Conservation (phyloP, 2,329 filamentous ascomycete genomes). For the Colletotrichum godetiae region DNA sequence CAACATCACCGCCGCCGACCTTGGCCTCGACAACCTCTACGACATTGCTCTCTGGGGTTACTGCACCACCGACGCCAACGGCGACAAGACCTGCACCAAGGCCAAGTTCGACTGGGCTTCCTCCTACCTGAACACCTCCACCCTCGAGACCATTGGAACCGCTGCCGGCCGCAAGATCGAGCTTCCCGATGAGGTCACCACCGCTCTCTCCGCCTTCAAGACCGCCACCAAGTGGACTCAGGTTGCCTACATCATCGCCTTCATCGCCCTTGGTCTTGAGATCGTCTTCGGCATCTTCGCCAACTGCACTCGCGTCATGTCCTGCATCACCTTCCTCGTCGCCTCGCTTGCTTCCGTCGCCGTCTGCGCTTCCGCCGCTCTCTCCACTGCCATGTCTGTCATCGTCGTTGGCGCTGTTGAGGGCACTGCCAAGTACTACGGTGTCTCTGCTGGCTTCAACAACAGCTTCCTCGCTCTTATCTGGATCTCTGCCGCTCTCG, state of each 20-base stretch:
- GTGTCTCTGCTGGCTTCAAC: slow-evolving; percentile 75
- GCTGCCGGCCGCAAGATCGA: slow-evolving; percentile 65
- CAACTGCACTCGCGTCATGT: slow-evolving; percentile 84
- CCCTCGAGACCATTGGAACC: slow-evolving; percentile 64
- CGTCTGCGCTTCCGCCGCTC: slow-evolving; percentile 72
- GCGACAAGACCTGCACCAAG: slow-evolving; percentile 74
- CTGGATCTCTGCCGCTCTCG: slow-evolving; percentile 86
- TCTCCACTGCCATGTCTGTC: slow-evolving; percentile 80
- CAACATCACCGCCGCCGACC: slow-evolving; percentile 67
- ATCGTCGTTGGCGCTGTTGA: slow-evolving; percentile 78
- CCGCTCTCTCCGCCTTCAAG: slow-evolving; percentile 78
- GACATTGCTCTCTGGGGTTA: slow-evolving; percentile 88
- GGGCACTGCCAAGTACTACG: slow-evolving; percentile 75
- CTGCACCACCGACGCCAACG: slow-evolving; percentile 73
- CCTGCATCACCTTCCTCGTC: slow-evolving; percentile 84
- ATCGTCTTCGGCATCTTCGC: slow-evolving; percentile 84
- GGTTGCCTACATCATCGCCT: slow-evolving; percentile 80
- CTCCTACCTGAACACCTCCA: slow-evolving; percentile 74
- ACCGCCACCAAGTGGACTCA: slow-evolving; percentile 85
- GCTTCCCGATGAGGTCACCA: slow-evolving; percentile 74
- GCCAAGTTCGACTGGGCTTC: slow-evolving; percentile 82
- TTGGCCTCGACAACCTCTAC: slow-evolving; percentile 81
- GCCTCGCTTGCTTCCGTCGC: slow-evolving; percentile 69
- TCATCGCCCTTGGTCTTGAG: slow-evolving; percentile 76
- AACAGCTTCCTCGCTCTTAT: slow-evolving; percentile 75